Base-by-base conservation (phyloP, 2,329 filamentous ascomycete species). In the Aspergillus awamori region DNA sequence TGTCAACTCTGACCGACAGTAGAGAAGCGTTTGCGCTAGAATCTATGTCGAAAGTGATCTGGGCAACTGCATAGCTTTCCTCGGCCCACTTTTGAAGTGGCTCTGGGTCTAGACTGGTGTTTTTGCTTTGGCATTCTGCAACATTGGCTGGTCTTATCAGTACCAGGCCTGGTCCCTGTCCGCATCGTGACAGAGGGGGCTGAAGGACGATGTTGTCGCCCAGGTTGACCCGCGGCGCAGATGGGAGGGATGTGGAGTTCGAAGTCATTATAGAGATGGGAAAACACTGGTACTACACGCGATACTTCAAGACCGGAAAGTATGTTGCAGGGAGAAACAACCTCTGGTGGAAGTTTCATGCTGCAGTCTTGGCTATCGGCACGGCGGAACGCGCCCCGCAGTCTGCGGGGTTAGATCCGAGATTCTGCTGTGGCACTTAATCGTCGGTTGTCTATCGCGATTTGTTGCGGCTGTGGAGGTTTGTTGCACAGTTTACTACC, bases 21-120 rank as follows among this genome's bases (percentile, higher is more conserved):
- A 13, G 15, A 13, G 39, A 15, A 28, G 75, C 69, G 0, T 60
- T 59, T 10, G 17, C 53, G 15, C 57, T 63, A 8, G 38, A 36
- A 2, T 53, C 43, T 1, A 26, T 6, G 48, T 69, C 61, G 2
- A 74, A 28, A 0, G 65, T 70, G 2, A 90, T 70, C 70, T 89
- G 82, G 0, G 79, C 85, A 3, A 90, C 86, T 0, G 84, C 79
- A 65, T 85, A 90, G 0, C 88, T 87, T 71, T 91, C 89, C 70
- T 91, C 88, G 0, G 87, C 88, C 89, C 89, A 91, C 74, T 91
- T 91, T 62, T 84, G 70, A 13, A 85, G 68, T 0, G 86, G 84
- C 8, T 83, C 79, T 0, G 88, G 87, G 57, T 83, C 81, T 1
- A 80, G 70, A 48, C 75, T 77, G 52, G 73, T 72, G 28, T 78